phyloP scores from a whole-genome alignment of 83 land plant genomes.

The Picea mariana region DNA sequence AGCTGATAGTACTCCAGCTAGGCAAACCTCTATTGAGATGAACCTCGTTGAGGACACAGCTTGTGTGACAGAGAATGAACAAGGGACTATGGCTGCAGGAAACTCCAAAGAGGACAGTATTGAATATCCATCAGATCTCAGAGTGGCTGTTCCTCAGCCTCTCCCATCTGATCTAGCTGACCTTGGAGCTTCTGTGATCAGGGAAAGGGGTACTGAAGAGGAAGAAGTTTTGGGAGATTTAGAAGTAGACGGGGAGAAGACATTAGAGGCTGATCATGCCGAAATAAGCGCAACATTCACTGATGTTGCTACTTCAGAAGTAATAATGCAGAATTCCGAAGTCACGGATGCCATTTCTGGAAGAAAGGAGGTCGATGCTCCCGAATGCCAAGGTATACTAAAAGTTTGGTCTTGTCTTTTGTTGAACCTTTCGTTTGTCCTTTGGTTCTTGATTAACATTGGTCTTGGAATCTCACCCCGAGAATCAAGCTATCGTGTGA shows the following conservation, averaged over 20 bases:
- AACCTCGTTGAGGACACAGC: neutral
- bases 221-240: neutral
- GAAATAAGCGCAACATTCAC: neutral
- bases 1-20: no score
- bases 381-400: neutral
- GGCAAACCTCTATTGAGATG: neutral
- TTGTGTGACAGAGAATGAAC: neutral
- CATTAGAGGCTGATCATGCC: slow-evolving; percentile 1
- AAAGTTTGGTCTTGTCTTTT: neutral
- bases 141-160: neutral
- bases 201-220: slow-evolving; percentile 6
- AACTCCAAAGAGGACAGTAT: neutral
- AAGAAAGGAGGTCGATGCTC: neutral
- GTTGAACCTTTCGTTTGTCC: neutral
- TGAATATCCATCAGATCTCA: neutral
- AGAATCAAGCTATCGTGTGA: neutral
- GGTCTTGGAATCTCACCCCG: neutral
- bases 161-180: neutral
- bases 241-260: neutral
- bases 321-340: neutral
- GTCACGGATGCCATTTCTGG: neutral
- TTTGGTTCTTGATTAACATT: neutral
- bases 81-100: neutral
- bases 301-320: neutral
- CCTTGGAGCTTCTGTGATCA: neutral